Base-by-base conservation (phyloP, 306 rosid species). In the Prunus mira region DNA sequence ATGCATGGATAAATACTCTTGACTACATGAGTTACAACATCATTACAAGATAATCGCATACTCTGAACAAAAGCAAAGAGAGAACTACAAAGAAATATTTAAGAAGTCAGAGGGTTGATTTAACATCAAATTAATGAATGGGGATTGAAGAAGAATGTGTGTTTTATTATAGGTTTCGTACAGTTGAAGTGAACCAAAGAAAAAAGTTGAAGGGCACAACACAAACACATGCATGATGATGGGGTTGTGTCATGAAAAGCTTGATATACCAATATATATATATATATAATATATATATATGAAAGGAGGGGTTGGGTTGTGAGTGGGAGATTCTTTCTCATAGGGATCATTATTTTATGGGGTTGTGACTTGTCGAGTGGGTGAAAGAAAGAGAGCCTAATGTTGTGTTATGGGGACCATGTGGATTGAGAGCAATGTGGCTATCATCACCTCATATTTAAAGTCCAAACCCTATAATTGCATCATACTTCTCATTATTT, bases 391-490 rank as follows among this genome's bases (percentile, higher is more conserved):
- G 65, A 64, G 15, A 74, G 80, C 70, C 66, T 12, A 71, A 68
- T 72, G 80, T 25, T 51, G 57, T 82, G 67, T 34, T 25, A 68
- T 74, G 78, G 82, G 82, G 84, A 81, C 85, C 87, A 84, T 84
- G 82, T 84, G 87, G 75, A 64, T 62, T 66, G 51, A 60, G 80
- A 65, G 75, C 85, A 78, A 64, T 78, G 82, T 9, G 47, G 30
- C 66, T 47, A 77, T 77, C 67, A 80, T 76, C 58, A 73, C 74
- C 76, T 67, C 68, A 68, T 73, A 66, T 72, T 65, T 38, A 17
- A 46, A 76, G 64, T 72, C 75, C 67, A 68, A 32, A 25, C 77
- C 61, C 71, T 84, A 80, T 84, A 65, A 76, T 80, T 76, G 79
- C 80, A 77, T 55, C 82, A 69, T 73, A 67, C 78, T 32, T 73